Percentiles rank a stretch among this genome's conserved stretches.
phyloP scores from a whole-genome alignment of 2,329 filamentous ascomycete species.

The Myriosclerotinia scirpicola region DNA sequence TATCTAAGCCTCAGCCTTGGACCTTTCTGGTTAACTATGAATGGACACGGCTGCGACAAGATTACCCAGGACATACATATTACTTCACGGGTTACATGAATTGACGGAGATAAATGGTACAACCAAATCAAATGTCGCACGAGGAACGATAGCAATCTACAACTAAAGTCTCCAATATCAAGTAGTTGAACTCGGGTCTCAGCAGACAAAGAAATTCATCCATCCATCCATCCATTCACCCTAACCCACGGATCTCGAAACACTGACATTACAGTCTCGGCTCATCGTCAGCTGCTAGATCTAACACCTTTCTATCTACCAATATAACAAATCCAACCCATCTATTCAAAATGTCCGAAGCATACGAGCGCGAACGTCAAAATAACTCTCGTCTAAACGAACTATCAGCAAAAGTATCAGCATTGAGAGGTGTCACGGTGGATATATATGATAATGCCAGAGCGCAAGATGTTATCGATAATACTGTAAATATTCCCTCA shows the following conservation, averaged over 20 bases:
- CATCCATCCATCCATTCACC: not conserved
- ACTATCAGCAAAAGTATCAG: constrained; percentile 85
- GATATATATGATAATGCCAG: constrained; percentile 98
- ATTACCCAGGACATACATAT: not conserved
- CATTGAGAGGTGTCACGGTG: constrained; percentile 88
- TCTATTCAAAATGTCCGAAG: constrained; percentile 61
- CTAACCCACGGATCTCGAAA: not conserved
- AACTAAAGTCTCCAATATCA: not conserved
- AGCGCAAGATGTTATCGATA: constrained; percentile 83
- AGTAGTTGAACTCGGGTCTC: not conserved
- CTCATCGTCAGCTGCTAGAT: not conserved
- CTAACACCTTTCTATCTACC: not conserved
- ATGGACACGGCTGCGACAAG: constrained; percentile 1
- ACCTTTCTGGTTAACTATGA: not conserved
- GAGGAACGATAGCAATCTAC: not conserved
- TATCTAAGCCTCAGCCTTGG: not conserved
- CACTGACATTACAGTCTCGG: constrained; percentile 11
- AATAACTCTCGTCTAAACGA: constrained; percentile 95
- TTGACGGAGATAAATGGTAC: not conserved
- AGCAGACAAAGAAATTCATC: constrained; percentile 17
- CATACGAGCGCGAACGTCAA: constrained; percentile 80
- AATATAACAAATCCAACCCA: not conserved
- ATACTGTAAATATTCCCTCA: constrained; percentile 60
- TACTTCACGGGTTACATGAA: not conserved
- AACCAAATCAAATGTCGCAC: not conserved